Conservation (phyloP, 176 grass and related monocot genomes). For the Avena sativa region DNA sequence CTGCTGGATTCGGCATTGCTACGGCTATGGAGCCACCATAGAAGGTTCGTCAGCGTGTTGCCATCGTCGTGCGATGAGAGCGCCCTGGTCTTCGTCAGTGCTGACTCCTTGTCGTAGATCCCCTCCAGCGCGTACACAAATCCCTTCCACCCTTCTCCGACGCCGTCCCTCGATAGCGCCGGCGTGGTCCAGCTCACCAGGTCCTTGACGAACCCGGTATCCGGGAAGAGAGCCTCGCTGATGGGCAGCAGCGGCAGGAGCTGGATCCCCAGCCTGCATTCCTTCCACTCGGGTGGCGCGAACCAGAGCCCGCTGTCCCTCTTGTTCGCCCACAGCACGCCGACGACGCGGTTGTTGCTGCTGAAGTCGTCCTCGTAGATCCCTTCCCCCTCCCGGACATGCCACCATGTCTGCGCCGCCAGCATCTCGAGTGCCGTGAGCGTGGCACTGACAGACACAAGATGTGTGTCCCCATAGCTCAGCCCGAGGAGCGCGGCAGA, state of each 20-base stretch:
- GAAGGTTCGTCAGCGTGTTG: slow-evolving; percentile 81
- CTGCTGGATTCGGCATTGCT: slow-evolving; percentile 35
- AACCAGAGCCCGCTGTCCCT: slow-evolving; percentile 96
- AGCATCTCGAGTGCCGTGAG: slow-evolving; percentile 70
- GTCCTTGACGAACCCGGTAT: slow-evolving; percentile 62
- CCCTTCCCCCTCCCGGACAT: slow-evolving; percentile 60
- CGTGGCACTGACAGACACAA: slow-evolving; percentile 64
- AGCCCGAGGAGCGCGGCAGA: slow-evolving; percentile 76
- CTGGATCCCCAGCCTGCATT: slow-evolving; percentile 87
- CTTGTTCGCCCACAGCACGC: slow-evolving; percentile 93
- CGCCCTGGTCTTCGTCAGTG: slow-evolving; percentile 60
- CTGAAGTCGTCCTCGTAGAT: slow-evolving; percentile 89
- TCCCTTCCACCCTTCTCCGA: slow-evolving; percentile 91
- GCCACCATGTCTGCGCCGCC: slow-evolving; percentile 95
- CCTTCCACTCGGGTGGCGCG: slow-evolving; percentile 78
- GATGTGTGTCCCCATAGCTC: slow-evolving; percentile 82
- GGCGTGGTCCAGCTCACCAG: slow-evolving; percentile 79
- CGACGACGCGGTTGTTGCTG: slow-evolving; percentile 57
- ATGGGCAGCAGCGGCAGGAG: slow-evolving; percentile 75
- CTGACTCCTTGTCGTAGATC: slow-evolving; percentile 68
- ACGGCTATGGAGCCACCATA: slow-evolving; percentile 95
- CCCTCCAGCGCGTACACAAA: slow-evolving; percentile 91
- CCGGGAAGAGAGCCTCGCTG: slow-evolving; percentile 73
- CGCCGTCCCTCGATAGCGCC: slow-evolving; percentile 70
- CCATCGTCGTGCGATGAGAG: slow-evolving; percentile 68